Base-by-base conservation (phyloP, 257 asterid genomes). In the Solanum chaucha region DNA sequence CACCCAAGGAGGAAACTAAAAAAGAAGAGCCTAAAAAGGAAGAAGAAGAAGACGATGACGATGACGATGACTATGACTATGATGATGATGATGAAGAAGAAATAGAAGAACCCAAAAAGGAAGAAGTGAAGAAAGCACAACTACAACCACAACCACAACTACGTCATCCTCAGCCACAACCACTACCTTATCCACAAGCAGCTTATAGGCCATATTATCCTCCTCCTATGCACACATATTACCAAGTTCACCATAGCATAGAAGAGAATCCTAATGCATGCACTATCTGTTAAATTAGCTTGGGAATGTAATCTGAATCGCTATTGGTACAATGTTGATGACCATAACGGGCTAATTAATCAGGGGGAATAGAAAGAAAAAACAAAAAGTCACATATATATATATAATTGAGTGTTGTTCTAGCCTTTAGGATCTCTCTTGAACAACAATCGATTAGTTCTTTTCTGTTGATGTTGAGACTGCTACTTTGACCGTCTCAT, bases 181-280 rank as follows among this genome's bases (percentile, higher is more conserved):
- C 85, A 74, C 68, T 10, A 74, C 44, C 77, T 80, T 80, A 14
- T 80, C 40, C 36, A 36, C 64, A 36, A 10, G 38, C 80, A 5
- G 24, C 78, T 13, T 89, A 88, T 82, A 85, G 93, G 72, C 95
- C 87, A 34, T 92, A 90, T 58, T 71, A 85, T 55, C 92, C 92
- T 13, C 91, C 94, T 12, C 91, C 93, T 9, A 87, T 90, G 92
- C 88, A 91, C 90, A 88, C 92, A 22, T 90, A 89, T 90, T 88
- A 91, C 90, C 88, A 89, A 77, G 88, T 36, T 86, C 90, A 92
- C 59, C 96, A 93, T 85, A 91, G 94, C 93, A 92, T 92, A 28
- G 97, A 94, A 87, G 97, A 94, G 91, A 93, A 94, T 88, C 96
- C 97, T 35, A 94, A 92, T 86, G 92, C 94, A 5, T 94, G 97